Base-by-base conservation (phyloP, 2,329 filamentous ascomycete genomes). In the Sarocladiaceae sp. region DNA sequence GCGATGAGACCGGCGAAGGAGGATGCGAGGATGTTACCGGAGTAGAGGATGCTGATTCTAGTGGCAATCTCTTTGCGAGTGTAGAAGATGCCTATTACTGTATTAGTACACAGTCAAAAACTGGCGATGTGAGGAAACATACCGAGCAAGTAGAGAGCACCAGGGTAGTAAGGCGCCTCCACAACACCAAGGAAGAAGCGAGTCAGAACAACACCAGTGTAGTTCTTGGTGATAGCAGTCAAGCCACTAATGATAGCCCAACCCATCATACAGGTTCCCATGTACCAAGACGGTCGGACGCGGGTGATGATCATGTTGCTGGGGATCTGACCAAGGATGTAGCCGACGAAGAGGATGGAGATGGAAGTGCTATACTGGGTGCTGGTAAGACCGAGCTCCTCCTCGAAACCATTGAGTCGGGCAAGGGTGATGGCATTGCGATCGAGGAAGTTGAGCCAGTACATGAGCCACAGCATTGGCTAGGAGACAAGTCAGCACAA, bases 11-110 rank as follows among this genome's bases (percentile, higher is more conserved):
- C 73, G 0, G 68, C 69, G 33, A 75, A 75, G 1, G 69, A 66
- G 0, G 63, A 66, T 2, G 66, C 63, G 25, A 67, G 56, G n/a
- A 69, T 62, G 15, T 66, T 67, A 2, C 70, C 71, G 0, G 72
- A 66, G 54, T 77, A 77, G 1, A 77, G 63, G 52, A 76, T 70
- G 2, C 71, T 68, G 8, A 74, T 70, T 39, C 72, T 65, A 1
- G 67, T 62, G n/a, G 69, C 65, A 23, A 76, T 58, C 57, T 74
- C 71, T 57, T 78, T 74, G 29, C 76, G 68, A 2, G 76, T 80
- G 61, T 82, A 83, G 64, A 77, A 82, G 77, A 73, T 2, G 73
- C 74, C 3, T n/a, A n/a, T n/a, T n/a, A n/a, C n/a, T n/a, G n/a
- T n/a, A n/a, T n/a, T n/a, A n/a, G n/a, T n/a, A n/a, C n/a, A n/a